Conservation (phyloP, 176 grass and related monocot genomes). For the Saccharum officinarum region DNA sequence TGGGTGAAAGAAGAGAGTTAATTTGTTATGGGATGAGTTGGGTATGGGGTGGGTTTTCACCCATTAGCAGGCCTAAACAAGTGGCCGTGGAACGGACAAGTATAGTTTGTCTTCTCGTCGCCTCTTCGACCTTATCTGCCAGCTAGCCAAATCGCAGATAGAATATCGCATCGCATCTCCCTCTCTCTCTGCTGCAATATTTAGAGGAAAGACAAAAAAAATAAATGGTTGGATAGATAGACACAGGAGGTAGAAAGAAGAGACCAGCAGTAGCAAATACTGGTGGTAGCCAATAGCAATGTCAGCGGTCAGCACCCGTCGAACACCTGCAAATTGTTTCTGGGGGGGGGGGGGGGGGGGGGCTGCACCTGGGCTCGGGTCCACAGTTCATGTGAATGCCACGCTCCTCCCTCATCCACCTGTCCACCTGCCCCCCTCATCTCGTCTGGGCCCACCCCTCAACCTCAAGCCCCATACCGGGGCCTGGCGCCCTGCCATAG, state of each 20-base stretch:
- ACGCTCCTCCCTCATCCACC: conserved; percentile 22
- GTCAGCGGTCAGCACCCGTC: conserved; percentile 24
- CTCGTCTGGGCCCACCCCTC: not conserved
- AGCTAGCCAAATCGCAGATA: conserved; percentile 26
- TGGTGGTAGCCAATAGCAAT: not conserved
- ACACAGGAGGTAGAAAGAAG: conserved; percentile 8
- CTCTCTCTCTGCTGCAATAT: conserved; percentile 2
- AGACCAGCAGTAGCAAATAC: not conserved
- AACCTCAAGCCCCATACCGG: conserved; percentile 7
- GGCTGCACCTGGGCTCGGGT: conserved; percentile 22
- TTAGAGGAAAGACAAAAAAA: not conserved
- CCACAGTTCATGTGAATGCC: conserved; percentile 56
- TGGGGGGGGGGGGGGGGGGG: not conserved
- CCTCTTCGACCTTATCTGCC: conserved; percentile 37
- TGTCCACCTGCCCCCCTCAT: not conserved
- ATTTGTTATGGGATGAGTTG: no score
- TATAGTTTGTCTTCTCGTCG: conserved; percentile 22
- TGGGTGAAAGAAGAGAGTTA: no score
- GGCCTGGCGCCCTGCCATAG: not conserved
- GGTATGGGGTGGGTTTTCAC: no score
- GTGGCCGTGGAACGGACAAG: conserved; percentile 24
- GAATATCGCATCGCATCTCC: not conserved
- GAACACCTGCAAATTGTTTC: conserved; percentile 53
- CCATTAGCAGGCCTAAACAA: no score
- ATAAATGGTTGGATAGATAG: not conserved